phyloP scores from a whole-genome alignment of 805 yeast genomes.

The Saccharomycopsis oosterbeekiorum region DNA sequence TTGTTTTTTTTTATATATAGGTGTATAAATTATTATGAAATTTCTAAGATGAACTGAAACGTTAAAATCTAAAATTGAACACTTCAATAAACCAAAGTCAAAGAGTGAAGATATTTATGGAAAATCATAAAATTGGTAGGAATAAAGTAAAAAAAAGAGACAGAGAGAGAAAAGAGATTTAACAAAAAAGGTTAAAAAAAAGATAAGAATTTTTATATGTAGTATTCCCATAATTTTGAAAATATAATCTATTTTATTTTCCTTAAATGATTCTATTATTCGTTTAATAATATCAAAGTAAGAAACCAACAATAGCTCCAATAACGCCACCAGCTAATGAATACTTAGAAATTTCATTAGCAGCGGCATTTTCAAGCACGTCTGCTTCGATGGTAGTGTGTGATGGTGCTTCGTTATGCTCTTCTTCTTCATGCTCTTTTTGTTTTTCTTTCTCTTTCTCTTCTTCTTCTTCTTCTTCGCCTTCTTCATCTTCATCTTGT shows the following conservation, averaged over 20 bases:
- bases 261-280: no score
- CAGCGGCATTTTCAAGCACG: conserved; percentile 1
- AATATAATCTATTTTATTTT: background rate
- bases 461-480: background rate
- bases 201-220: no score
- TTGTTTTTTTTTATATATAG: background rate
- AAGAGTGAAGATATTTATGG: background rate
- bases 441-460: background rate
- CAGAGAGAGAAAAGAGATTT: background rate
- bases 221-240: background rate
- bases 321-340: background rate
- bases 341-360: background rate
- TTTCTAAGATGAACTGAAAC: background rate
- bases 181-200: background rate
- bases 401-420: conserved; percentile 8
- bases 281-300: background rate
- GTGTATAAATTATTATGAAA: background rate
- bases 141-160: background rate
- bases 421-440: background rate
- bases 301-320: background rate
- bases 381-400: background rate
- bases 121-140: background rate
- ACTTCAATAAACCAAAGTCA: background rate
- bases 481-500: background rate
- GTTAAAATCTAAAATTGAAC: background rate